Percentiles rank a stretch among this genome's conserved stretches.
These are phyloP conservation scores for Flaveria bidentis DNA, from an alignment of 129 eudicot species.

Conservation along the genomic window DNA sequence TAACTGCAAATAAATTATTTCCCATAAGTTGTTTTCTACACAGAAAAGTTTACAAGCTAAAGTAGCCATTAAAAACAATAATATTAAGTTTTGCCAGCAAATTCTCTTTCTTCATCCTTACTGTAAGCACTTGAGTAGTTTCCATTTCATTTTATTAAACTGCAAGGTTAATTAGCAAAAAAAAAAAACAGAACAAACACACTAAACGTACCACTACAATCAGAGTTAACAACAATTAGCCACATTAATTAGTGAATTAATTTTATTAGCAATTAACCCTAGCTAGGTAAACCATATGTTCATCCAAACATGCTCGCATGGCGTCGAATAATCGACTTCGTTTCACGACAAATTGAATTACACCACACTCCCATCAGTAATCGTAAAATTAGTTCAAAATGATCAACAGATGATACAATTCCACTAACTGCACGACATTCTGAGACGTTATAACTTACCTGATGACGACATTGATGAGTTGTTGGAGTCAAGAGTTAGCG, in stretches of 20 bases:
- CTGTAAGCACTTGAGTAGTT: not conserved
- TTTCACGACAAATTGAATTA: not conserved
- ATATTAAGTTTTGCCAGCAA: not conserved
- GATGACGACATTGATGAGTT: slow-evolving; percentile 41
- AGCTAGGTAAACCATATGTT: not conserved
- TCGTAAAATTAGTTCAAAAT: not conserved
- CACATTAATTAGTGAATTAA: not conserved
- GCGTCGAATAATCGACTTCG: too few relatives aligned
- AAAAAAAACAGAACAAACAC: not conserved
- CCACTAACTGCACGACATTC: not conserved
- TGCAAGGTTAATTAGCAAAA: not conserved
- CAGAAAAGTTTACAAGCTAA: not conserved
- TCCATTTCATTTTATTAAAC: not conserved
- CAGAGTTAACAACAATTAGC: not conserved
- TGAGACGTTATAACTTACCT: slow-evolving; percentile 34
- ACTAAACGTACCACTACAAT: not conserved
- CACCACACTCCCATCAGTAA: not conserved
- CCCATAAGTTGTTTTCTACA: not conserved
- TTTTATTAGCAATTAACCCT: too few relatives aligned
- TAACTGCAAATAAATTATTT: not conserved
- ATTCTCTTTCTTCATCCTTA: slow-evolving; percentile 13
- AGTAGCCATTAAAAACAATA: not conserved
- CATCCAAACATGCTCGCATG: not conserved
- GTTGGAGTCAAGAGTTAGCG: slow-evolving; percentile 49
- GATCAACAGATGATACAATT: not conserved